These are phyloP conservation scores for Rhazya stricta DNA, from an alignment of 257 asterid species.

Conservation along the genomic window DNA sequence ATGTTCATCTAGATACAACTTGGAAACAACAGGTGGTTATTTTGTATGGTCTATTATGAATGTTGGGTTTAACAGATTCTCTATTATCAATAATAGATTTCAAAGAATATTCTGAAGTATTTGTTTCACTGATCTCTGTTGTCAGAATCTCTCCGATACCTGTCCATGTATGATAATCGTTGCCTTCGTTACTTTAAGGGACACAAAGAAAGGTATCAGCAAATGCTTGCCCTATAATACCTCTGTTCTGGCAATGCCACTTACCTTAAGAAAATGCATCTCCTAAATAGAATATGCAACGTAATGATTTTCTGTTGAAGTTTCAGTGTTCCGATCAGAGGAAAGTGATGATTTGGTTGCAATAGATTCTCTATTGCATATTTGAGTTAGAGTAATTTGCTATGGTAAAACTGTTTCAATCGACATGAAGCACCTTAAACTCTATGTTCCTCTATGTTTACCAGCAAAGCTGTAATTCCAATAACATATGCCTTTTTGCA, in stretches of 20 bases:
- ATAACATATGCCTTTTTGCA: neutral
- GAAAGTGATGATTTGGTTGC: neutral
- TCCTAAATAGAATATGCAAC: neutral
- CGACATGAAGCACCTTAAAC: neutral
- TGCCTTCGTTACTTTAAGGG: slow-evolving; percentile 96
- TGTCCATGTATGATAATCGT: slow-evolving; percentile 90
- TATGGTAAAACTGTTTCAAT: neutral
- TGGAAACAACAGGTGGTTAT: slow-evolving; percentile 64
- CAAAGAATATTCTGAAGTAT: slow-evolving; percentile 18
- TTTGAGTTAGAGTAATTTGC: neutral
- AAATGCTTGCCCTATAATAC: neutral
- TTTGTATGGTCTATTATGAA: slow-evolving; percentile 10
- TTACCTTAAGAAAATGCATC: neutral
- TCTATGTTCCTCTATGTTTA: neutral
- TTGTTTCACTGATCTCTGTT: slow-evolving; percentile 19
- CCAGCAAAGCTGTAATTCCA: neutral
- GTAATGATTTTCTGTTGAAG: neutral
- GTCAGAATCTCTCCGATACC: slow-evolving; percentile 72
- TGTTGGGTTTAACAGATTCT: slow-evolving; percentile 12
- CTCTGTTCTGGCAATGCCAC: neutral
- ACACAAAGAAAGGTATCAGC: slow-evolving; percentile 69
- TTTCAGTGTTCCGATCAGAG: neutral
- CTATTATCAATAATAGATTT: neutral
- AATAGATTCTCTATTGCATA: neutral
- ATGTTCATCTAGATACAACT: slow-evolving; percentile 68